Evolutionary conservation across 495 filamentous ascomycete species (phyloP), one percentile per base, ranked within the genome.

Genomic region (Neurospora africana): DNA sequence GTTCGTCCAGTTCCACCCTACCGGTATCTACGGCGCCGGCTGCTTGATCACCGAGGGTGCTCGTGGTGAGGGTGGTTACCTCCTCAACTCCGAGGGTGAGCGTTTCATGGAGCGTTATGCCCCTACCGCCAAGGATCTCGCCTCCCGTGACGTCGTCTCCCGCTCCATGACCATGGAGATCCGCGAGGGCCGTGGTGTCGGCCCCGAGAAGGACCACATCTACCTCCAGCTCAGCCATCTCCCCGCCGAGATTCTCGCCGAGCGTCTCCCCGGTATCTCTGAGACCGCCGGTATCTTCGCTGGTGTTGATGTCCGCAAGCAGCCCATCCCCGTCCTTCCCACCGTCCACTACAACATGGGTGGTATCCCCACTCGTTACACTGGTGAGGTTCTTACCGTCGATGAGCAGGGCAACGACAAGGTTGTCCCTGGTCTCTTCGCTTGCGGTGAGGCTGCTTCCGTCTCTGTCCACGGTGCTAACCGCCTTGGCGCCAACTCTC

Each of bases 291-390:
- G 91, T 73, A 97, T 98, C 79, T 98, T 98, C 85, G 86, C 95
- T 41, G 95, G 95, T 81, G 94, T 98, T 77, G 95, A 98, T 81
- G 94, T 98, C 75, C 90, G 89, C 80, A 97, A 96, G 86, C 91
- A 97, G 82, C 95, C 95, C 75, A 98, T 98, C 78, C 95, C 95
- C 71, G 95, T 98, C 75, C 87, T 98, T 71, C 95, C 95, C 68
- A 98, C 95, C 65, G 95, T 97, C 78, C 95, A 98, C 86, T 98
- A 98, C 88, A 97, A 97, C 88, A 98, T 98, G 95, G 95, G 95
- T 82, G 95, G 95, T 86, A 97, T 98, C 78, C 95, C 95, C 67
- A 98, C 95, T 72, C 92, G 92, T 78, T 98, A 95, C 87, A 97
- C 93, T 72, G 95, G 95, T 81, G 94, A 98, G 83, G 95, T 98